Evolutionary conservation across 2,329 filamentous ascomycete genomes (phyloP), one percentile per base, ranked within the genome.

Genomic region (Diaporthe eres): DNA sequence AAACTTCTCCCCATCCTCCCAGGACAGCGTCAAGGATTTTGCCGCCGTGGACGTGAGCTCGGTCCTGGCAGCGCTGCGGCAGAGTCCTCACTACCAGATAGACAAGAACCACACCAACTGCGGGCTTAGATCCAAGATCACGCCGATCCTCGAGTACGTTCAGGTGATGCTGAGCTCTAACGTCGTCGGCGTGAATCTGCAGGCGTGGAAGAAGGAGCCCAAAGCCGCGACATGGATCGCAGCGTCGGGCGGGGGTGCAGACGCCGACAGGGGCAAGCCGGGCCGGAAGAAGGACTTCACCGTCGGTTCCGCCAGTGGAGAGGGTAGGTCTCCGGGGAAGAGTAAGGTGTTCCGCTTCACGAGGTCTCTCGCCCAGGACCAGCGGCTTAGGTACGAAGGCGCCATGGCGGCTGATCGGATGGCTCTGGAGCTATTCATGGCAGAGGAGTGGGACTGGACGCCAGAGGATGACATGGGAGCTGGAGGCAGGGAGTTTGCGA

Each of bases 61-160:
- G 37, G 81, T 95, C 1, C 81, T 95, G 22, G 84, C 89, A 13
- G 87, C 87, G 0, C 85, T 95, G 31, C 88, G 91, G 51, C 91
- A 95, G 82, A 92, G 90, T 68, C 92, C 94, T 1, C 89, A 88
- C 74, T 95, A 95, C 81, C 94, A 95, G 82, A 89, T 95, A 76
- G 93, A 96, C 82, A 89, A 89, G 78, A 87, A 95, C 80, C 94
- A 96, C 82, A 88, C 88, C 1, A 93, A 95, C 82, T 96, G 94
- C 80, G 94, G 94, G 1, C 86, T 94, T 51, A 87, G 93, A 60
- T 91, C 90, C 4, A 88, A 91, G 25, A 83, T 95, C 4, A 84
- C 94, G 53, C 92, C 93, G 10, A 87, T 94, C 4, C 82, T 95
- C 22, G 92, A 94, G 73, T 89, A 92, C 72, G 84, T 95, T 42